phyloP scores from a whole-genome alignment of 352 stramenopile species.

The Globisporangium sylvaticum region DNA sequence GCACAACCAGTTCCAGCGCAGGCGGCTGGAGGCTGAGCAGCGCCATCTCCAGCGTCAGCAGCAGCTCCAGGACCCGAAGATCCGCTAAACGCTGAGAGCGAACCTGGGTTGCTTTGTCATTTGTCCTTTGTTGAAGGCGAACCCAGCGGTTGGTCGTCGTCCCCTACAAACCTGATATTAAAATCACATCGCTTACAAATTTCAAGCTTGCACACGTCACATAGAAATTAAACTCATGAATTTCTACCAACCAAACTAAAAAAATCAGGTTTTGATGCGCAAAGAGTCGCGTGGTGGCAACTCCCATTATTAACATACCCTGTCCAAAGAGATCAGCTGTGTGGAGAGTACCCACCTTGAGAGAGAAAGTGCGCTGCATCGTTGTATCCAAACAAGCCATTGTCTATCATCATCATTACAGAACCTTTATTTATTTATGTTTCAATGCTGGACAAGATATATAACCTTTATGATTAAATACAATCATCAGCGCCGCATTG shows the following conservation, averaged over 20 bases:
- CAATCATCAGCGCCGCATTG: neutral
- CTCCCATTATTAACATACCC: neutral
- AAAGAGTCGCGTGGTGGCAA: neutral
- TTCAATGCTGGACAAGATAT: accelerated
- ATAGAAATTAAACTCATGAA: neutral
- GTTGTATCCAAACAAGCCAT: too few relatives aligned
- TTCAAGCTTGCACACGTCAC: neutral
- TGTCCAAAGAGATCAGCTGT: neutral
- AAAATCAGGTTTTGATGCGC: neutral
- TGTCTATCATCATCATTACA: too few relatives aligned
- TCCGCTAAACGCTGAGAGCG: neutral
- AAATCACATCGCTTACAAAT: neutral
- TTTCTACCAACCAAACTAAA: neutral
- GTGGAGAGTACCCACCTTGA: neutral
- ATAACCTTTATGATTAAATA: neutral
- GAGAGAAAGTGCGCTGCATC: neutral
- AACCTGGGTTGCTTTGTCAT: neutral
- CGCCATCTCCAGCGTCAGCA: constrained; percentile 38
- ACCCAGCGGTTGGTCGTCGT: neutral
- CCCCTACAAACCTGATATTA: neutral
- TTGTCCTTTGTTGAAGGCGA: neutral
- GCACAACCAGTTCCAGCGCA: constrained; percentile 38
- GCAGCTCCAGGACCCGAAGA: constrained; percentile 11
- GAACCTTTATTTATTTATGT: neutral
- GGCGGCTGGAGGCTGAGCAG: constrained; percentile 51